phyloP scores from a whole-genome alignment of 495 filamentous ascomycete species.

The Podospora fimiseda region DNA sequence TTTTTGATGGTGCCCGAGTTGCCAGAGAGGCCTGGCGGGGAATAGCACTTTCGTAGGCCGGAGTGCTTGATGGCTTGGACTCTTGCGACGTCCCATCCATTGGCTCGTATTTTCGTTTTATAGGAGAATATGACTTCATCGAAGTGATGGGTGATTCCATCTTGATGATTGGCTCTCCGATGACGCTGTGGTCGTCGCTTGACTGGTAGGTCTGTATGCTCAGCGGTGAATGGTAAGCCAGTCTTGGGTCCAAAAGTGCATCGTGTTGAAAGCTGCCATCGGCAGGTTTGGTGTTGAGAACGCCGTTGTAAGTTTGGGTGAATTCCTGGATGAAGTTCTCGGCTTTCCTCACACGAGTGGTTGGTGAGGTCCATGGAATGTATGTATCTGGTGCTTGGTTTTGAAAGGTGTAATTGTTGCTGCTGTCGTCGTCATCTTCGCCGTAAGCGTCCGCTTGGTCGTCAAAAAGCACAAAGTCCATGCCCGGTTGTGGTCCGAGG shows the following conservation, averaged over 20 bases:
- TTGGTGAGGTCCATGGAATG: conserved; percentile 30
- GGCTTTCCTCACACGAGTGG: conserved; percentile 24
- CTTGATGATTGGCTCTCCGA: neutral
- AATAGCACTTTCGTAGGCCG: neutral
- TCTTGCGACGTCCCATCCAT: neutral
- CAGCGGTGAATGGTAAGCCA: conserved; percentile 7
- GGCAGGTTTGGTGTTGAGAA: conserved; percentile 3
- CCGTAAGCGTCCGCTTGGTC: conserved; percentile 15
- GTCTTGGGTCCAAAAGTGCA: conserved; percentile 14
- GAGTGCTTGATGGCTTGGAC: neutral
- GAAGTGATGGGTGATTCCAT: conserved; percentile 2
- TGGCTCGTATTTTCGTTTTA: conserved; percentile 4
- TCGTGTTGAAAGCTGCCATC: neutral
- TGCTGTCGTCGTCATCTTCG: conserved; percentile 19
- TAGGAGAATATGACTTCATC: conserved; percentile 1
- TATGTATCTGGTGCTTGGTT: conserved; percentile 14
- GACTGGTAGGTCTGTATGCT: neutral
- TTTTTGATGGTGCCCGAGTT: neutral
- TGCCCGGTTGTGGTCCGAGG: neutral
- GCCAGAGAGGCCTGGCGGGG: neutral
- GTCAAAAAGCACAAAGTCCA: conserved; percentile 23
- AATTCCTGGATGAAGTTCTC: conserved; percentile 23
- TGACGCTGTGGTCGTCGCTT: neutral
- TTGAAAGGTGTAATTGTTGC: conserved; percentile 9
- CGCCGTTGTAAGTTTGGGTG: conserved; percentile 22